A percentile compares a stretch with the other conserved stretches of the same genome.
Conservation (phyloP, 1,284 basidiomycete genomes). For the Apiotrichum brassicae region DNA sequence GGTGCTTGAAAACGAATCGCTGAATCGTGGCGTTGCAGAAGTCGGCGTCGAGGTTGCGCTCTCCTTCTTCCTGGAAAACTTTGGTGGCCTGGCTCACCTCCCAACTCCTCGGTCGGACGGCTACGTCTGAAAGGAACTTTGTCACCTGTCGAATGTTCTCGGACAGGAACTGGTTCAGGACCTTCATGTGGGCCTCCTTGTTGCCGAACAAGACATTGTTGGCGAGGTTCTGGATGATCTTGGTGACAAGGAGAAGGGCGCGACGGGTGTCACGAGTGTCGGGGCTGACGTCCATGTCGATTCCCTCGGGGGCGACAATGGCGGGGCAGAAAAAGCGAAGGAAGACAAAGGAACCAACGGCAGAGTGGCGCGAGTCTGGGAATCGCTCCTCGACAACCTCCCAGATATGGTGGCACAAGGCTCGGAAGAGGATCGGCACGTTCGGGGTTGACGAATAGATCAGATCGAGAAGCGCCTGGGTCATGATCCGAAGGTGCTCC, state of each 20-base stretch:
- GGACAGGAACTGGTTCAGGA: slow-evolving; percentile 69
- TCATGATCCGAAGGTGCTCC: slow-evolving; percentile 65
- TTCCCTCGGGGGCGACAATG: slow-evolving; percentile 72
- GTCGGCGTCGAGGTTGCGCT: slow-evolving; percentile 31
- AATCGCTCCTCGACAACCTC: slow-evolving; percentile 71
- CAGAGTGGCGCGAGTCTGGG: slow-evolving; percentile 77
- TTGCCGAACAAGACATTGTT: slow-evolving; percentile 89
- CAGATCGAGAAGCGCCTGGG: slow-evolving; percentile 67
- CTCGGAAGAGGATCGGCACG: slow-evolving; percentile 75
- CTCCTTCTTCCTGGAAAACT: slow-evolving; percentile 31
- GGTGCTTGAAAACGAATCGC: slow-evolving; percentile 35
- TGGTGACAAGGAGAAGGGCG: slow-evolving; percentile 76
- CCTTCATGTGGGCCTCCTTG: slow-evolving; percentile 71
- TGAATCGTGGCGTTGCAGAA: slow-evolving; percentile 37
- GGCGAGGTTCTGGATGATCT: slow-evolving; percentile 84
- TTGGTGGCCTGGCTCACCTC: slow-evolving; percentile 34
- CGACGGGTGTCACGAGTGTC: slow-evolving; percentile 60
- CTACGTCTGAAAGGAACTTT: slow-evolving; percentile 71
- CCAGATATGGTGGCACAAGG: slow-evolving; percentile 77
- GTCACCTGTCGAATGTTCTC: slow-evolving; percentile 73
- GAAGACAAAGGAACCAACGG: slow-evolving; percentile 86
- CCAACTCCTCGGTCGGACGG: slow-evolving; percentile 48
- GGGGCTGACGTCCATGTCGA: slow-evolving; percentile 71
- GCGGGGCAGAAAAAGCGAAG: slow-evolving; percentile 68
- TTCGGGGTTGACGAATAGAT: slow-evolving; percentile 64